Conservation (phyloP, 208 protist species). For the Leptomonas seymouri region DNA sequence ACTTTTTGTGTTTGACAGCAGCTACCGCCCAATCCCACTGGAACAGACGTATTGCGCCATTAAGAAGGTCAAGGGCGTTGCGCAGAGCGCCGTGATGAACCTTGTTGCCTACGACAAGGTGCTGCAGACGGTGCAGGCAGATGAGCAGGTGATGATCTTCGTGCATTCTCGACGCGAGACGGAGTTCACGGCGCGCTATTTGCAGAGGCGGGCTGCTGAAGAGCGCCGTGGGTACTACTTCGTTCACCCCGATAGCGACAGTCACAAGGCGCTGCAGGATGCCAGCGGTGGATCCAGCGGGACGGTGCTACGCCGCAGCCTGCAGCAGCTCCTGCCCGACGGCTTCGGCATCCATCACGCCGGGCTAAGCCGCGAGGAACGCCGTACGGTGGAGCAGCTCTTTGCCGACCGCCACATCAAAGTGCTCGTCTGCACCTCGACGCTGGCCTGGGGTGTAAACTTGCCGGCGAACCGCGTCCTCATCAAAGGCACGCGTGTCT, state of each 20-base stretch:
- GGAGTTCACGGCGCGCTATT: slow-evolving; percentile 92
- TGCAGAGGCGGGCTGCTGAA: slow-evolving; percentile 91
- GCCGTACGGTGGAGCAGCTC: slow-evolving; percentile 97
- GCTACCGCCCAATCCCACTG: slow-evolving; percentile 97
- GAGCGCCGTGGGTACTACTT: slow-evolving; percentile 92
- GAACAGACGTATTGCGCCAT: slow-evolving; percentile 98
- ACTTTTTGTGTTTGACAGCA: slow-evolving; percentile 96
- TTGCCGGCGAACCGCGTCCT: slow-evolving; percentile 99
- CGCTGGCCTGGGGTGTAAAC: slow-evolving; percentile 99
- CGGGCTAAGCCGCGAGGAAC: slow-evolving; percentile 96
- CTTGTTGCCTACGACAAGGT: slow-evolving; percentile 98
- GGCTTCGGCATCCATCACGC: slow-evolving; percentile 99
- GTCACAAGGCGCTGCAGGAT: slow-evolving; percentile 84
- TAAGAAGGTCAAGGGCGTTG: slow-evolving; percentile 94
- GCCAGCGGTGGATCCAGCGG: slow-evolving; percentile 31
- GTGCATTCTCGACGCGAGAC: slow-evolving; percentile 99
- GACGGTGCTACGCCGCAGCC: slow-evolving; percentile 40
- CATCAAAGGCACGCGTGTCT: slow-evolving; percentile 99
- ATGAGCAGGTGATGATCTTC: slow-evolving; percentile 98
- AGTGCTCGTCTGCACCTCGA: slow-evolving; percentile 99
- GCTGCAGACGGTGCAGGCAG: slow-evolving; percentile 83
- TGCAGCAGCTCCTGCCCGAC: slow-evolving; percentile 90
- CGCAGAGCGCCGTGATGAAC: slow-evolving; percentile 97
- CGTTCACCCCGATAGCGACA: slow-evolving; percentile 82
- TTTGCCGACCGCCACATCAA: slow-evolving; percentile 97